Conservation (phyloP, 495 filamentous ascomycete species). For the Corynascus novoguineensis region DNA sequence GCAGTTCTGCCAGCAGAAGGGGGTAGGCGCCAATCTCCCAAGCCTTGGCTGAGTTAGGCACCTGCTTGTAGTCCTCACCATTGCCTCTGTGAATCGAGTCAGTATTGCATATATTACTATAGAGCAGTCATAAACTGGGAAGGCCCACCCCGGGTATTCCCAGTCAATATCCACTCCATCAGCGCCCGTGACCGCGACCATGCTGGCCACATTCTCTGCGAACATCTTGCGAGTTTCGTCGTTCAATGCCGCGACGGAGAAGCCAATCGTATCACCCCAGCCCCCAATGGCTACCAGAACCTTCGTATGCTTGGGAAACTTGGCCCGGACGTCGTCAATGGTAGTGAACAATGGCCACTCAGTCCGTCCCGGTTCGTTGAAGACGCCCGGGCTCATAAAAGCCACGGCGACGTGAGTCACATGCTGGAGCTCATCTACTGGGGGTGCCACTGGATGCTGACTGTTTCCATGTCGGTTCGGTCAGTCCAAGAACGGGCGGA, state of each 20-base stretch:
- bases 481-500: not conserved
- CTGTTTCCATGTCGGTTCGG: slow-evolving; percentile 25
- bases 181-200: slow-evolving; percentile 57
- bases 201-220: slow-evolving; percentile 57
- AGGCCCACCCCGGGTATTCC: slow-evolving; percentile 64
- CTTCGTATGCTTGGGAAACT: slow-evolving; percentile 55
- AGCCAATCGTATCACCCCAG: slow-evolving; percentile 65
- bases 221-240: slow-evolving; percentile 50
- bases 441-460: slow-evolving; percentile 50
- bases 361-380: slow-evolving; percentile 48
- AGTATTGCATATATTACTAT: too few species aligned
- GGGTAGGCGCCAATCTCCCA: slow-evolving; percentile 63
- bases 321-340: slow-evolving; percentile 50
- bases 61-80: slow-evolving; percentile 65
- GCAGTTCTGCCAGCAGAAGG: slow-evolving; percentile 54
- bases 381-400: slow-evolving; percentile 57
- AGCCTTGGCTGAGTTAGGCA: slow-evolving; percentile 55
- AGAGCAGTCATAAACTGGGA: too few species aligned
- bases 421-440: slow-evolving; percentile 38
- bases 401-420: slow-evolving; percentile 63
- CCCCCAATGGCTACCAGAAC: slow-evolving; percentile 68
- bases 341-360: slow-evolving; percentile 57
- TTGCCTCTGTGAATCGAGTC: slow-evolving; percentile 50
- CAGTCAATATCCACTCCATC: slow-evolving; percentile 72
- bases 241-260: slow-evolving; percentile 52